These are phyloP conservation scores for Taphrina pruni DNA, from an alignment of 1,139 yeast species.

Conservation along the genomic window DNA sequence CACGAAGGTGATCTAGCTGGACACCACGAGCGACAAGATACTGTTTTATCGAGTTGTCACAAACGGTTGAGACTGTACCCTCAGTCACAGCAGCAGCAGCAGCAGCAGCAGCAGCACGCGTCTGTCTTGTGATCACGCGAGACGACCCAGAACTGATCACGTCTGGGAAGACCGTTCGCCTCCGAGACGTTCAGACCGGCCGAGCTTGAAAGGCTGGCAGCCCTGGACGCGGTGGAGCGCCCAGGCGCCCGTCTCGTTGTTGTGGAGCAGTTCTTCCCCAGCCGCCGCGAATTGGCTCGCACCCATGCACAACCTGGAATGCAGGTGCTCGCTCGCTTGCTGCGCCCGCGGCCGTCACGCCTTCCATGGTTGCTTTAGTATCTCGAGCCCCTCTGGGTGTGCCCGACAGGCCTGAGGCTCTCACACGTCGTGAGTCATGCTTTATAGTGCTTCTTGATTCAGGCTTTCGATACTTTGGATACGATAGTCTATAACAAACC, in stretches of 20 bases:
- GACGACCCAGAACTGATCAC: not conserved
- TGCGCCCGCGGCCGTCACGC: not conserved
- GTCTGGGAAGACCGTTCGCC: not conserved
- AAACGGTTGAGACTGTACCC: too few species aligned
- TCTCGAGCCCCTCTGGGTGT: not conserved
- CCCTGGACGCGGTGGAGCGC: conserved; percentile 2
- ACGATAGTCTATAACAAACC: not conserved
- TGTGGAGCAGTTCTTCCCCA: not conserved
- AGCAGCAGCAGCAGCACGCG: too few species aligned
- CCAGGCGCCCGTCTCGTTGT: not conserved
- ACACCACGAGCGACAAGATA: too few species aligned
- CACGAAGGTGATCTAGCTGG: too few species aligned
- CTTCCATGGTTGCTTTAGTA: not conserved
- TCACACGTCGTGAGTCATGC: too few species aligned
- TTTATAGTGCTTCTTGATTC: not conserved
- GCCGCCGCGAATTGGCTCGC: not conserved
- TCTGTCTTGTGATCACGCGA: not conserved
- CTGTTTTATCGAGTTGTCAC: too few species aligned
- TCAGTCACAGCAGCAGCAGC: too few species aligned
- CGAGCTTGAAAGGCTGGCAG: too few species aligned
- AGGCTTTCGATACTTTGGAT: not conserved
- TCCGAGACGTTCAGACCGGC: not conserved
- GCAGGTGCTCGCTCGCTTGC: too few species aligned
- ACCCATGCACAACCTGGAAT: too few species aligned
- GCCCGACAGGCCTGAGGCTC: too few species aligned